Evolutionary conservation across 768 basidiomycete genomes (phyloP), one percentile per base, ranked within the genome.

Genomic region (Trametes gibbosa): DNA sequence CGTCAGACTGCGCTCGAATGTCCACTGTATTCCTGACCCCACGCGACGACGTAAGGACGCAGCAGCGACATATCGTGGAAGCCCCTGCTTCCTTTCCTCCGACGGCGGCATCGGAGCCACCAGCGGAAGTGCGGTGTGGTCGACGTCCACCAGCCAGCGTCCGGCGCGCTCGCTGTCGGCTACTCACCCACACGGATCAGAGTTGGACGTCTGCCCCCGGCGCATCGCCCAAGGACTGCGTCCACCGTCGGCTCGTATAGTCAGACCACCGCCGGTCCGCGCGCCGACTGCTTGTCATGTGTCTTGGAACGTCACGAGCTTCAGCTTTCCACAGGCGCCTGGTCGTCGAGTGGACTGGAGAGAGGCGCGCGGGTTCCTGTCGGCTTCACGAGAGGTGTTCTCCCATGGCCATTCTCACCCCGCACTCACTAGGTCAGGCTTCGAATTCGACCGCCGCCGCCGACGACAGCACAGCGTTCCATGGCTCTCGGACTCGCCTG

Each of bases 71-170:
- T 21, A 4, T 41, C 39, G 46, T 16, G 40, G 55, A 56, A 56
- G 47, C 47, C 8, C n/a, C 34, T 3, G 17, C 9, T 37, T 37
- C 9, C 14, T 21, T 8, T 37, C 32, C 32, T 32, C 17, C 21
- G 17, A 34, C 27, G 21, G 24, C 29, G 47, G 47, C 52, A 54
- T 54, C 47, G 52, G 48, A 37, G 17, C 16, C 46, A 27, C 16
- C 27, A 54, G 24, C 53, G 52, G 52, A 50, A 42, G 34, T 60
- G 59, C 59, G 53, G 34, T 27, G 55, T 39, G 23, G n/a, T 19
- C 55, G 47, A 27, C 55, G 24, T 55, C 42, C 32, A 21, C 52
- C n/a, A n/a, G n/a, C 37, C 37, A 39, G 37, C 13, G 37, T 39
- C 37, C 37, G 29, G 29, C 41, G 21, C 43, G 43, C 43, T 24